Conservation (phyloP, 257 asterid species). For the Solanum sejunctum region DNA sequence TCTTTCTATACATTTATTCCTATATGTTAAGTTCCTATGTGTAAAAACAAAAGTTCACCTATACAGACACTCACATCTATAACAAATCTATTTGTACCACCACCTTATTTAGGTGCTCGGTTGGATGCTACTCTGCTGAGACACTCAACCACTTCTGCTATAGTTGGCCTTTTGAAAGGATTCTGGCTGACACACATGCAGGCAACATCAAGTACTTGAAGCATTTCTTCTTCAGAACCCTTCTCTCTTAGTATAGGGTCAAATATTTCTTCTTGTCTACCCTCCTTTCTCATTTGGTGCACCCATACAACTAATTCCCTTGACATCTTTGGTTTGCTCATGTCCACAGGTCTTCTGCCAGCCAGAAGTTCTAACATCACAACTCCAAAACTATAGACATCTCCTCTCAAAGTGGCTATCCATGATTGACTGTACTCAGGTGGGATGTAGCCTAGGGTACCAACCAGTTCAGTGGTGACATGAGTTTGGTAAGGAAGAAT, state of each 20-base stretch:
- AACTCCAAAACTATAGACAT: conserved; percentile 85
- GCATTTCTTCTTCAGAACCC: conserved; percentile 76
- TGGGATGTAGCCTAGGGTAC: conserved; percentile 93
- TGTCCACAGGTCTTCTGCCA: conserved; percentile 82
- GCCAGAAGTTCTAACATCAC: conserved; percentile 81
- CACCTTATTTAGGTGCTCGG: conserved; percentile 22
- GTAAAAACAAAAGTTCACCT: conserved; percentile 4
- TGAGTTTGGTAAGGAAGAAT: conserved; percentile 85
- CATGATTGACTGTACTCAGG: conserved; percentile 96
- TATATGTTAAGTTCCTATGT: neutral
- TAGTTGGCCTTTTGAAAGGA: conserved; percentile 79
- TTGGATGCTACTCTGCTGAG: conserved; percentile 44
- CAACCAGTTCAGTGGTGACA: conserved; percentile 91
- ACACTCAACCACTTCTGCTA: conserved; percentile 69
- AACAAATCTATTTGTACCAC: conserved; percentile 10
- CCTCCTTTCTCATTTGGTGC: conserved; percentile 59
- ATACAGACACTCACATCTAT: conserved; percentile 13
- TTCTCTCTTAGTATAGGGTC: conserved; percentile 61
- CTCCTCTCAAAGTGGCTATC: conserved; percentile 95
- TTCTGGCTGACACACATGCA: conserved; percentile 76
- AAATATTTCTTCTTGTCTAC: conserved; percentile 60
- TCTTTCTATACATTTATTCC: neutral
- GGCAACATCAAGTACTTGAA: conserved; percentile 65
- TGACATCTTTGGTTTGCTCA: conserved; percentile 61
- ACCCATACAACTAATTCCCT: conserved; percentile 80